Conservation (phyloP, 202 grass and related monocot species). For the Brachypodium distachyon region DNA sequence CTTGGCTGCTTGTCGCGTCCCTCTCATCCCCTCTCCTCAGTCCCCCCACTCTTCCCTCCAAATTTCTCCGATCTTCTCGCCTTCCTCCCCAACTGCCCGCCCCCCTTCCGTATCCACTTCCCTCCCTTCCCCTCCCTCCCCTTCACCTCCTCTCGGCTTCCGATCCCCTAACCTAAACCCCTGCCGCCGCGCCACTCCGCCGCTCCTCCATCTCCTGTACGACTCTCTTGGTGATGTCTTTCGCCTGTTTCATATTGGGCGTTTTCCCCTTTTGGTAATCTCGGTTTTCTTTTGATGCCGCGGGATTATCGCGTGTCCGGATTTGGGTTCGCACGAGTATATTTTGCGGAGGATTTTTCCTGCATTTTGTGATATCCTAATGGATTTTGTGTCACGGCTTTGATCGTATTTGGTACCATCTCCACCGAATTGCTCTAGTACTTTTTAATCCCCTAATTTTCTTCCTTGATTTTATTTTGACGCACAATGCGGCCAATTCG, state of each 20-base stretch:
- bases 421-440: background rate
- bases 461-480: background rate
- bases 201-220: background rate
- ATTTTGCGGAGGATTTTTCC: background rate
- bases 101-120: background rate
- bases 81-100: slow-evolving; percentile 1
- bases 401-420: background rate
- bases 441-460: background rate
- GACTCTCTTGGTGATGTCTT: background rate
- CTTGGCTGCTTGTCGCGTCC: too few species aligned
- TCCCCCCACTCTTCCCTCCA: slow-evolving; percentile 22
- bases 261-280: background rate
- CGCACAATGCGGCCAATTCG: background rate
- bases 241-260: background rate
- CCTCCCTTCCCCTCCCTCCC: background rate
- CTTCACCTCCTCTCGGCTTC: background rate
- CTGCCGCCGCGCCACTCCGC: background rate
- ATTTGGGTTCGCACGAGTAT: background rate
- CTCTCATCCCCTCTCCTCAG: background rate
- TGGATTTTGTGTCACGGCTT: background rate
- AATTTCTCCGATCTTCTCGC: slow-evolving; percentile 12
- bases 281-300: background rate
- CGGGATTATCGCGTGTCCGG: background rate
- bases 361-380: background rate
- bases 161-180: slow-evolving; percentile 6